These are phyloP conservation scores for Rhizophagus clarus DNA, from an alignment of 192 early-diverging fungal species.

Conservation along the genomic window DNA sequence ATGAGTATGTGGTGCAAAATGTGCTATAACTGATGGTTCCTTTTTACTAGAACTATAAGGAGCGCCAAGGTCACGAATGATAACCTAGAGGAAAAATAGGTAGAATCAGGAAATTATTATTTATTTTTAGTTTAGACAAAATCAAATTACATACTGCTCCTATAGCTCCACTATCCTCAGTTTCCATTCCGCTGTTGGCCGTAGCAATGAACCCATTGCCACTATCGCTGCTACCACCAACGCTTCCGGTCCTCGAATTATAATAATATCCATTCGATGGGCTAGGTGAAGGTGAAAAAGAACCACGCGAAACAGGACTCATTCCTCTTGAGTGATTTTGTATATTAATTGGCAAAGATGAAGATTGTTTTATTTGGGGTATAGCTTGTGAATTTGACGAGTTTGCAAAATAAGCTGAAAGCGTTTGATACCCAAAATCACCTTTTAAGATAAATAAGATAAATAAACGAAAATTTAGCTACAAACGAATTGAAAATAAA, in stretches of 20 bases:
- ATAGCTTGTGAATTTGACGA: conserved; percentile 31
- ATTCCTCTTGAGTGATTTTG: conserved; percentile 7
- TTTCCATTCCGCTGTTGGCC: conserved; percentile 23
- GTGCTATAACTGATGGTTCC: conserved; percentile 55
- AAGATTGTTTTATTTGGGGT: conserved; percentile 34
- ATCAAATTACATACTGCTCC: conserved; percentile 40
- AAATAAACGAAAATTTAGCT: not conserved
- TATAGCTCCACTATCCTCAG: conserved; percentile 38
- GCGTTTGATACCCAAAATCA: conserved; percentile 65
- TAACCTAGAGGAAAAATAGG: conserved; percentile 38
- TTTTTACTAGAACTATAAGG: conserved; percentile 25
- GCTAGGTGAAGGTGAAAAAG: conserved; percentile 13
- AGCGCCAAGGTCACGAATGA: conserved; percentile 49
- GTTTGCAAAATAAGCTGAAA: conserved; percentile 56
- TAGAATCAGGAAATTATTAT: too few species aligned
- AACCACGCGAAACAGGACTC: conserved; percentile 8
- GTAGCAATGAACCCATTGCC: conserved; percentile 22
- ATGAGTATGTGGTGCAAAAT: conserved; percentile 74
- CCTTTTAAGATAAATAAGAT: conserved; percentile 34
- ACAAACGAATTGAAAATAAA: not conserved
- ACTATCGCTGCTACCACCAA: conserved; percentile 6
- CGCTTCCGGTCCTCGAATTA: not conserved
- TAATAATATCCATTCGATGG: conserved; percentile 27
- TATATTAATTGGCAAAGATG: conserved; percentile 30
- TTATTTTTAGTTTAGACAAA: too few species aligned